Base-by-base conservation (phyloP, 345 rosid genomes). In the Aurinia saxatilis region DNA sequence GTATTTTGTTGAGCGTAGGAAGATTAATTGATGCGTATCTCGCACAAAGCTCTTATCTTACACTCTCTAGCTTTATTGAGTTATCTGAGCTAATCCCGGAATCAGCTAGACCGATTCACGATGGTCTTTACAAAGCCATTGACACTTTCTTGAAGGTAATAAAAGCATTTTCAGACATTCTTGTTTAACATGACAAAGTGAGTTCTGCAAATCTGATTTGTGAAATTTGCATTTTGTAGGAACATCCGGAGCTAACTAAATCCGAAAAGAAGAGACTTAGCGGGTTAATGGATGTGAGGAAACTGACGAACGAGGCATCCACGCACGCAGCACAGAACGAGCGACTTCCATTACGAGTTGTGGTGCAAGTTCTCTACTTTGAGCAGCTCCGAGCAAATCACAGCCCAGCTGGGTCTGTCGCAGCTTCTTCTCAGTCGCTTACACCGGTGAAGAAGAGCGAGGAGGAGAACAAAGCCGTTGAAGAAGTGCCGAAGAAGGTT, bases 261-360 rank as follows among this genome's bases (percentile, higher is more conserved):
- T 58, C 85, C 0, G 98, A 91, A 54, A 81, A 78, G 65, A 91
- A 91, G 81, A 79, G 79, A 63, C 50, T 91, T 9, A 83, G 96
- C 29, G 79, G 83, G 35, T 54, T 89, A 66, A 83, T 91, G 92
- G 87, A 91, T 52, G 90, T 88, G 14, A 80, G 84, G 75, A 91
- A 83, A 65, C 82, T 91, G 10, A 83, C 98, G 2, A 70, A 29
- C 31, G 87, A 81, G 27, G 89, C 93, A 13, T 88, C 95, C 0
- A 78, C 79, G 75, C 95, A 86, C 44, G 96, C 96, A 11, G 96
- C 96, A 0, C 98, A 86, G 77, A 91, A 88, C 10, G 96, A 89
- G n/a, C 68, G 76, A 6, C 92, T 91, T n/a, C 98, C 98, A 0
- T 81, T 91, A 6, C 80, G 98, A 3, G 84, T 88, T 16, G 89